Evolutionary conservation across 345 rosid species (phyloP).

Genomic region (Salix brachista): DNA sequence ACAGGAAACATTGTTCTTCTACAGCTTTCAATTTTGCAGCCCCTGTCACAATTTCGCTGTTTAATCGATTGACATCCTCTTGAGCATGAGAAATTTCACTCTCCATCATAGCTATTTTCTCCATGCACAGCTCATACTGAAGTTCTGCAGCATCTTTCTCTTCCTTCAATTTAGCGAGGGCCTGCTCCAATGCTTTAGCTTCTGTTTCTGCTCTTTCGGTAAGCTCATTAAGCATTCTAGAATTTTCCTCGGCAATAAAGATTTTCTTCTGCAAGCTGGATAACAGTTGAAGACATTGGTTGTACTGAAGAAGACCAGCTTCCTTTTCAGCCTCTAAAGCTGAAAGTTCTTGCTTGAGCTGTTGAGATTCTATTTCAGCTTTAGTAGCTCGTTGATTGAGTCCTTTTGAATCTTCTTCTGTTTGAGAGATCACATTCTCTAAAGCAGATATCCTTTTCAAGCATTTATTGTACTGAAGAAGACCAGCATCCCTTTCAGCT

Average conservation of each 20-base stretch:
- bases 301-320: slow-evolving; percentile 27
- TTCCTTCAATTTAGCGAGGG: slow-evolving; percentile 12
- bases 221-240: slow-evolving; percentile 27
- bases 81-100: slow-evolving; percentile 20
- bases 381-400: slow-evolving; percentile 40
- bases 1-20: slow-evolving; percentile 27
- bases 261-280: slow-evolving; percentile 31
- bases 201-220: slow-evolving; percentile 26
- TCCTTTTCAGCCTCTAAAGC: slow-evolving; percentile 21
- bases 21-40: slow-evolving; percentile 17
- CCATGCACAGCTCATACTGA: slow-evolving; percentile 20
- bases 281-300: slow-evolving; percentile 26
- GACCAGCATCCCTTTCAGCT: slow-evolving; percentile 26
- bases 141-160: slow-evolving; percentile 27
- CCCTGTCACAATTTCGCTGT: slow-evolving; percentile 18
- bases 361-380: slow-evolving; percentile 24
- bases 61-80: slow-evolving; percentile 24
- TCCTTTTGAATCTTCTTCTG: slow-evolving; percentile 36
- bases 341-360: slow-evolving; percentile 21
- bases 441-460: slow-evolving; percentile 18
- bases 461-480: slow-evolving; percentile 25
- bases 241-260: slow-evolving; percentile 54
- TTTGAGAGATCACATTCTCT: slow-evolving; percentile 19
- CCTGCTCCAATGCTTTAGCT: slow-evolving; percentile 19
- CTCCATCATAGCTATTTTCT: slow-evolving; percentile 20